Base-by-base conservation (phyloP, 192 early-diverging fungal genomes). In the Mortierella antarctica region DNA sequence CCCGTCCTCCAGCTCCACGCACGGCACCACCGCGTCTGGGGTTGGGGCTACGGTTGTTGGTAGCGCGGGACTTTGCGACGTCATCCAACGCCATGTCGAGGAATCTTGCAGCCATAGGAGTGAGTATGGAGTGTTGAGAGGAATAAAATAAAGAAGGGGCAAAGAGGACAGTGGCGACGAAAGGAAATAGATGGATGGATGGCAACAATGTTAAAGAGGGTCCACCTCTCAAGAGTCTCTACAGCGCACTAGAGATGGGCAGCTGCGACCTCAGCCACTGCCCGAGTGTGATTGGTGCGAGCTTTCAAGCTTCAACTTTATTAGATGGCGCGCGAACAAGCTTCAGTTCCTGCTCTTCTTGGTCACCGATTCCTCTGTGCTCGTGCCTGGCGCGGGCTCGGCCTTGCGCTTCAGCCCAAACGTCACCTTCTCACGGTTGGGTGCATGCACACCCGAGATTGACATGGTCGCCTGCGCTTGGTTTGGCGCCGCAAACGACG, bases 361-460 rank as follows among this genome's bases (percentile, higher is more conserved):
- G 45, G 53, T 18, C 12, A 54, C 77, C 11, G 20, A 57, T 50
- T 72, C 70, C 20, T 85, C 76, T 13, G 71, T 69, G 11, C 65
- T 56, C 17, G 79, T 63, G 2, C 81, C 84, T 8, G 65, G 49
- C 8, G 59, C 71, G 13, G 59, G 18, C 18, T 85, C 84, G 5
- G 84, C 79, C 71, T 82, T 85, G 64, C 84, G 84, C 57, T 85
- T 85, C 67, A 85, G 49, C 41, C 84, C 84, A 56, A 85, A 85
- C 0, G 74, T 62, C 2, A 85, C 84, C 71, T 85, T 85, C 60
- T 85, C 84, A 49, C 84, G 71, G 64, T 85, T 82, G 1, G 84
- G 84, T 11, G 84, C 84, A 73, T 85, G 74, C 41, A 85, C 73
- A 20, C 84, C 81, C 17, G 80, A 77, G 9, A 81, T 75, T 9